These are phyloP conservation scores for Verticillium dahliae DNA, from an alignment of 2,329 filamentous ascomycete genomes.

Conservation along the genomic window DNA sequence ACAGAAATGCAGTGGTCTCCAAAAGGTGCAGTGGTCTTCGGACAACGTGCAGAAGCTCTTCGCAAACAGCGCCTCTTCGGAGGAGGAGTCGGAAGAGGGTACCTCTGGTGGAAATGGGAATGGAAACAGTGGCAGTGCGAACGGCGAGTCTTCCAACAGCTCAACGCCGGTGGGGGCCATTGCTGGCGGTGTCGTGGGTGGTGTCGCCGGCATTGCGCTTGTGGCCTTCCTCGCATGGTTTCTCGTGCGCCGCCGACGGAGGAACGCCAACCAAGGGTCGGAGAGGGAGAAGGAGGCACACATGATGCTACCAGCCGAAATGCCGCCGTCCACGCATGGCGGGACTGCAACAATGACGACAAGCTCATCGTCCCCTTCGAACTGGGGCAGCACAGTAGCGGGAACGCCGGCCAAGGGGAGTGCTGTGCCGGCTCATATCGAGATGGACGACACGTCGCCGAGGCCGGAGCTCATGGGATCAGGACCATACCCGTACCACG, in stretches of 20 bases:
- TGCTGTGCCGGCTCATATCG: not conserved
- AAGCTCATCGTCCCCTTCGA: conserved; percentile 1
- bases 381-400: not conserved
- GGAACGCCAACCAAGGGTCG: conserved; percentile 8
- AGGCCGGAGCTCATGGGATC: conserved; percentile 4
- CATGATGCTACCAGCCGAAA: conserved; percentile 1
- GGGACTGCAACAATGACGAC: conserved; percentile 4
- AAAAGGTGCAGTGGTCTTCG: not conserved
- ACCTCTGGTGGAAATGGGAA: not conserved
- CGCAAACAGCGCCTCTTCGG: not conserved
- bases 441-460: conserved; percentile 4
- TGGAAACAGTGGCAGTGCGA: conserved; percentile 8
- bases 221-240: conserved; percentile 32
- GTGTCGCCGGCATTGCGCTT: conserved; percentile 32
- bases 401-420: conserved; percentile 3
- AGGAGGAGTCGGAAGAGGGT: not conserved
- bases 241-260: conserved; percentile 30
- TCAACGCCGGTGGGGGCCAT: conserved; percentile 33
- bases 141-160: conserved; percentile 18
- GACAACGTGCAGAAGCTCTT: not conserved
- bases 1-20: not conserved
- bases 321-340: conserved; percentile 5
- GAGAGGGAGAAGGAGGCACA: conserved; percentile 11
- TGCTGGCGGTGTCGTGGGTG: conserved; percentile 39
- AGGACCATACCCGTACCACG: conserved; percentile 2